Base-by-base conservation (phyloP, 164 flowering plant species). In the Nelumbo lutea region DNA sequence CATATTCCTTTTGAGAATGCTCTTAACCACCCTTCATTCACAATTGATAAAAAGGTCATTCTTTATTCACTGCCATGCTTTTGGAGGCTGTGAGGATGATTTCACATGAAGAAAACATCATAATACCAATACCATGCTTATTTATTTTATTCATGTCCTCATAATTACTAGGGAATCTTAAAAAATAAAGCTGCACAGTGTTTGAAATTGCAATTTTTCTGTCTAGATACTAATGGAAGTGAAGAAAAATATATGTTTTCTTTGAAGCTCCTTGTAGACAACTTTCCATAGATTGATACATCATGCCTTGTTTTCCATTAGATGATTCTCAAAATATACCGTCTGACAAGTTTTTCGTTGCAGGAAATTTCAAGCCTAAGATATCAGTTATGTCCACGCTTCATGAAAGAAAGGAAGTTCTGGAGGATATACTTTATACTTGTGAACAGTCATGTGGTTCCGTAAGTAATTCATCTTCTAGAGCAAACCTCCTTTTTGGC, bases 351-450 rank as follows among this genome's bases (percentile, higher is more conserved):
- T 8, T 72, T 68, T 9, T 38, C 72, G 10, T 69, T 81, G 78
- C 91, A 93, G 98, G 96, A 89, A 82, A 84, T 93, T 62, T 87
- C 96, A 57, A 86, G 78, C 78, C 75, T 93, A 64, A 87, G 97
- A 78, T 93, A 93, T 79, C 88, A 85, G 69, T 76, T 93, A 59
- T 93, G 98, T 79, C 96, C 98, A 61, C 87, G 93, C 9, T 56
- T 80, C 67, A 93, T 93, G 98, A 90, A 80, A 75, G 98, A 92
- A 68, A 86, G 96, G 77, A 88, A 84, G 71, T 93, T 93, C 71
- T 93, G 98, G 96, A 89, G 89, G 79, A 86, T 93, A 70, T 93
- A 90, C 72, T 93, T 90, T 68, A 73, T 88, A 51, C 83, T 93
- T 48, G 96, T 90, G 59, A 88, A 89, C 73, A 89, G 81, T 72